These are phyloP conservation scores for Eudorina sp. DNA, from an alignment of 139 green algal genomes.

Conservation along the genomic window DNA sequence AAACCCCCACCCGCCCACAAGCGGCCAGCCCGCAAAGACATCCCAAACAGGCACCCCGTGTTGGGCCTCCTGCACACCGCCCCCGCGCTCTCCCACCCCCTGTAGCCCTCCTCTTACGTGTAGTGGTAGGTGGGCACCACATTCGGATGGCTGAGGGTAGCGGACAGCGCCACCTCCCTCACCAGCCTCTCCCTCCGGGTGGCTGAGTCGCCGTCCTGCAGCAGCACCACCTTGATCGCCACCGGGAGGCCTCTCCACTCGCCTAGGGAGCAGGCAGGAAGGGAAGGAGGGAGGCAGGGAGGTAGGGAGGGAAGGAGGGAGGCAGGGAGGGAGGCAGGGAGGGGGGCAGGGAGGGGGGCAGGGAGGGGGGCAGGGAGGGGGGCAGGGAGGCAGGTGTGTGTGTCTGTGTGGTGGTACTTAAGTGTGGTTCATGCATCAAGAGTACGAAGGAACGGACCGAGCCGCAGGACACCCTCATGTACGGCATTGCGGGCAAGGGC, in stretches of 20 bases:
- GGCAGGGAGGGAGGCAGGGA: background rate
- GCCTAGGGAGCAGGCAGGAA: conserved; percentile 1
- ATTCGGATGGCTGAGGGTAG: conserved; percentile 43
- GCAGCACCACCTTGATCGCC: conserved; percentile 54
- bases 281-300: no score
- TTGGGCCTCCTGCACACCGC: no score
- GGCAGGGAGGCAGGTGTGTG: background rate
- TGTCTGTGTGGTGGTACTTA: background rate
- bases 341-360: no score
- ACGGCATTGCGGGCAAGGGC: no score
- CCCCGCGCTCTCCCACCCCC: no score
- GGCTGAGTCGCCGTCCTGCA: conserved; percentile 42
- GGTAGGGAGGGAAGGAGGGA: background rate
- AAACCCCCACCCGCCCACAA: no score
- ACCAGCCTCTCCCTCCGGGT: conserved; percentile 24
- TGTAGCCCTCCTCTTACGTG: background rate
- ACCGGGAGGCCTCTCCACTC: conserved; percentile 54
- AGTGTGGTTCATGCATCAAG: background rate
- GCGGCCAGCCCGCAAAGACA: no score
- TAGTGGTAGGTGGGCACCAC: conserved; percentile 56
- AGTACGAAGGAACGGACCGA: no score
- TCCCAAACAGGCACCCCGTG: no score
- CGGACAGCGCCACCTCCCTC: conserved; percentile 24
- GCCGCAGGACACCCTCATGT: no score
- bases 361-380: no score